phyloP scores from a whole-genome alignment of 148 eudicot genomes.

The Salicornia ramosissima region DNA sequence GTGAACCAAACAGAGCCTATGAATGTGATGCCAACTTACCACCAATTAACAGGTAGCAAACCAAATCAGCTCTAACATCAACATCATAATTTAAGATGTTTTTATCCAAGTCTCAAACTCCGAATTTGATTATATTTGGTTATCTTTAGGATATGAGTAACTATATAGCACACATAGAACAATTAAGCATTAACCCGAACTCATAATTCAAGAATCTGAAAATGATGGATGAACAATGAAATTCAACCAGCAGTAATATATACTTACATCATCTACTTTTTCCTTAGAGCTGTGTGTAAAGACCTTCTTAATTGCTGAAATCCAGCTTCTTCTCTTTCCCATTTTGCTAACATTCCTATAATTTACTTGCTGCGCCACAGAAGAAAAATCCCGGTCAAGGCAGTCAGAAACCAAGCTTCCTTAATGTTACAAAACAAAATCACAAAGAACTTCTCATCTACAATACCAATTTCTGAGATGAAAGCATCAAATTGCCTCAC shows the following conservation, averaged over 20 bases:
- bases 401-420: not conserved
- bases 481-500: not conserved
- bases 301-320: conserved; percentile 90
- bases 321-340: conserved; percentile 99
- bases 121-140: not conserved
- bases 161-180: not conserved
- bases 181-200: too few relatives aligned
- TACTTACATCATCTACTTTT: conserved; percentile 66
- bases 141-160: not conserved
- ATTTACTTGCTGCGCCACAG: conserved; percentile 33
- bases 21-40: not conserved
- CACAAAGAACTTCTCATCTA: conserved; percentile 4
- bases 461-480: not conserved
- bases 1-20: too few relatives aligned
- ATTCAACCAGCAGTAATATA: not conserved
- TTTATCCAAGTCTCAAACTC: not conserved
- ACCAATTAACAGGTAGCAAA: not conserved
- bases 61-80: not conserved
- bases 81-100: not conserved
- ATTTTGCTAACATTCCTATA: conserved; percentile 70
- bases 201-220: not conserved
- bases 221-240: not conserved
- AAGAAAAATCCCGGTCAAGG: conserved; percentile 8
- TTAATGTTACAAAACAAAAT: not conserved
- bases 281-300: conserved; percentile 74